Evolutionary conservation across 345 rosid species (phyloP).

Genomic region (Eucalyptus brandiana): DNA sequence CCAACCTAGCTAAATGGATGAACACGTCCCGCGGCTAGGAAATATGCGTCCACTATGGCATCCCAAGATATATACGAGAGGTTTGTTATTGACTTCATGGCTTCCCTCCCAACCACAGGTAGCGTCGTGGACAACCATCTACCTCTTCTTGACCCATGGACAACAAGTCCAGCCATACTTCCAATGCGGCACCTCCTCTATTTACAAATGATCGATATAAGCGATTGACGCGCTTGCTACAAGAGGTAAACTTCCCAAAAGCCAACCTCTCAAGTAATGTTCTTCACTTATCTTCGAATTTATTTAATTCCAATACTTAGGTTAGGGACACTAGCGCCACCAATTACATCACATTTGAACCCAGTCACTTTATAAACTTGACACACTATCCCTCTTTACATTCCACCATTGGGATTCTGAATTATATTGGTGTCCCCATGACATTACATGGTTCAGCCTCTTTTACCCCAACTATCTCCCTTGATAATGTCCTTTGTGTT

Average conservation of each 20-base stretch:
- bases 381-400: not conserved
- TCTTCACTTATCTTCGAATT: not conserved
- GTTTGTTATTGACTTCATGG: not conserved
- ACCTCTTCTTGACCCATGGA: not conserved
- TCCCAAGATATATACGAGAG: not conserved
- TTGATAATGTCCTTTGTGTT: not conserved
- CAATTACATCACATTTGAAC: not conserved
- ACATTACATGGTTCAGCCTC: rapidly evolving
- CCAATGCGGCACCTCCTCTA: not conserved
- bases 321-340: not conserved
- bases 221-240: not conserved
- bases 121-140: not conserved
- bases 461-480: not conserved
- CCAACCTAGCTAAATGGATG: not conserved
- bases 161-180: not conserved
- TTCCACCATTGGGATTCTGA: not conserved
- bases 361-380: not conserved
- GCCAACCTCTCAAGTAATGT: not conserved
- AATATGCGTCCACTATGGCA: not conserved
- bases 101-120: not conserved
- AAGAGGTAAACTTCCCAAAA: not conserved
- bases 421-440: not conserved
- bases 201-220: not conserved
- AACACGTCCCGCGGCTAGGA: rapidly evolving
- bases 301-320: not conserved